A percentile compares a stretch with the other conserved stretches of the same genome.
Evolutionary conservation across 768 basidiomycete genomes (phyloP).

Genomic region (Suillus occidentalis): DNA sequence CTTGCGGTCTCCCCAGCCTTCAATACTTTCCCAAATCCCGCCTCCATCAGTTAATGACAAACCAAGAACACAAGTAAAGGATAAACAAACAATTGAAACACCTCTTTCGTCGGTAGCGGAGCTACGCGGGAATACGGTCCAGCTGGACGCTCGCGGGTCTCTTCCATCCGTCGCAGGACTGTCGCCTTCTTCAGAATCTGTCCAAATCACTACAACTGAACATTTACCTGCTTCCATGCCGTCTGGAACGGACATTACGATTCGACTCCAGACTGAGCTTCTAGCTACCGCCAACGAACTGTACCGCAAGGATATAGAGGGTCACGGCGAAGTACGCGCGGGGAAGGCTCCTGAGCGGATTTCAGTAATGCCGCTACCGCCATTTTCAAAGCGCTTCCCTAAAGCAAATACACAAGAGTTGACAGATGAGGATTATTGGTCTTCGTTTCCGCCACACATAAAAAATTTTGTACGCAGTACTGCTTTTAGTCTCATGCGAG

Average conservation of each 20-base stretch:
- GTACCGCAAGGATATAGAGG: constrained; percentile 44
- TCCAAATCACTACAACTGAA: constrained; percentile 47
- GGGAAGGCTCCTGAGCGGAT: constrained; percentile 24
- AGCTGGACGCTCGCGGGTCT: constrained; percentile 23
- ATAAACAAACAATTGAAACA: constrained; percentile 31
- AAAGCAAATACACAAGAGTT: constrained; percentile 21
- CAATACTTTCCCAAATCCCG: constrained; percentile 10
- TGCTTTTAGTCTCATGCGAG: constrained; percentile 24
- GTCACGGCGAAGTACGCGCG: constrained; percentile 21
- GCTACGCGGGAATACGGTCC: constrained; percentile 22
- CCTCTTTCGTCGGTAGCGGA: constrained; percentile 17
- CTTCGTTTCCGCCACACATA: constrained; percentile 64
- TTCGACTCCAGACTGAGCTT: constrained; percentile 56
- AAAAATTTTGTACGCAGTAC: constrained; percentile 61
- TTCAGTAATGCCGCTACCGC: constrained; percentile 17
- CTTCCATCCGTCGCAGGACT: constrained; percentile 33
- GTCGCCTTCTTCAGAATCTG: constrained; percentile 49
- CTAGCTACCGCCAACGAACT: constrained; percentile 62
- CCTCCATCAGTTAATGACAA: constrained; percentile 23
- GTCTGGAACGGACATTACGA: constrained; percentile 31
- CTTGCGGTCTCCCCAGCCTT: constrained; percentile 12
- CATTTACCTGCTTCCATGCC: constrained; percentile 35
- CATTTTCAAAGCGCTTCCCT: constrained; percentile 19
- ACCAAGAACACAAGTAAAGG: constrained; percentile 49
- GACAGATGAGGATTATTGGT: constrained; percentile 69